phyloP scores from a whole-genome alignment of 371 early-diverging fungal genomes.

The Chytridium lagenaria region DNA sequence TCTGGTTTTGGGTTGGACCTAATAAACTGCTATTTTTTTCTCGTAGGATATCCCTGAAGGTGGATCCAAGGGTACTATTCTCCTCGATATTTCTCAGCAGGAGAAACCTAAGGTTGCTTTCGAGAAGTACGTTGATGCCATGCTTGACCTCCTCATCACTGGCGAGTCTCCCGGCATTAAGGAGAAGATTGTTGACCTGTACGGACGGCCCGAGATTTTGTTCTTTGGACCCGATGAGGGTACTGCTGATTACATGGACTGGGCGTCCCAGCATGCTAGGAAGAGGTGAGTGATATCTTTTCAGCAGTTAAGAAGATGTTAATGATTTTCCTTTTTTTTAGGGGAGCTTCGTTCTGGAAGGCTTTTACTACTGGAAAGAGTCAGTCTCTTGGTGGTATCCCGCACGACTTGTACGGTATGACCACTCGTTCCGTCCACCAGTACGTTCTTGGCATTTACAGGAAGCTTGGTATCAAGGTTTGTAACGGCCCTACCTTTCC shows the following conservation, averaged over 20 bases:
- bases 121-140: slow-evolving; percentile 97
- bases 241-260: slow-evolving; percentile 98
- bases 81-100: slow-evolving; percentile 90
- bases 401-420: slow-evolving; percentile 97
- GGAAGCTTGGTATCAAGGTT: slow-evolving; percentile 75
- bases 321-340: not conserved
- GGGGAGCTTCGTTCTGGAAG: slow-evolving; percentile 97
- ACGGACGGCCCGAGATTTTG: slow-evolving; percentile 91
- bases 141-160: slow-evolving; percentile 88
- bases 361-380: slow-evolving; percentile 98
- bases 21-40: not conserved
- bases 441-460: slow-evolving; percentile 95
- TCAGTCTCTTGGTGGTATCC: slow-evolving; percentile 96
- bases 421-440: slow-evolving; percentile 98
- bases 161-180: slow-evolving; percentile 96
- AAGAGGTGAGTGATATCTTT: slow-evolving; percentile 58
- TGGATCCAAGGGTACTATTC: slow-evolving; percentile 97
- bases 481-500: not conserved
- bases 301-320: no score
- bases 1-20: not conserved
- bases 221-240: slow-evolving; percentile 99
- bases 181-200: slow-evolving; percentile 90
- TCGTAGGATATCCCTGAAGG: slow-evolving; percentile 93
- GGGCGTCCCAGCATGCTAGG: slow-evolving; percentile 97
- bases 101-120: slow-evolving; percentile 96